These are phyloP conservation scores for Podaxis sp. DNA, from an alignment of 768 basidiomycete species.

Conservation along the genomic window DNA sequence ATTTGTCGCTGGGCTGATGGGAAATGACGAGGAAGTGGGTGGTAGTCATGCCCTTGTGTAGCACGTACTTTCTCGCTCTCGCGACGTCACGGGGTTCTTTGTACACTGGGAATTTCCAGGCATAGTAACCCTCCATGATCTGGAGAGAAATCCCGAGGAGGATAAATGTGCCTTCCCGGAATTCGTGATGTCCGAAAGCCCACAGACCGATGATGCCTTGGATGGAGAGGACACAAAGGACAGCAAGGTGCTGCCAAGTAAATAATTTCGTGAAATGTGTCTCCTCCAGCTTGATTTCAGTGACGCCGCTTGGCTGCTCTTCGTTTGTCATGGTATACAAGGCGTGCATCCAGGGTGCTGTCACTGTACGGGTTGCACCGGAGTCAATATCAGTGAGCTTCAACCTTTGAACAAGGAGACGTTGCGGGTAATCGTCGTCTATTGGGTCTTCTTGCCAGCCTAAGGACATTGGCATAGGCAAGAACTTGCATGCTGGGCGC, in stretches of 20 bases:
- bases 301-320: not conserved
- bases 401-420: not conserved
- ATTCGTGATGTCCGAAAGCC: not conserved
- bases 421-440: constrained; percentile 14
- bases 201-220: constrained; percentile 1
- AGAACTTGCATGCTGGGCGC: constrained; percentile 8
- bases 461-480: constrained; percentile 11
- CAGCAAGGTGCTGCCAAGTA: constrained; percentile 9
- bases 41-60: constrained; percentile 12
- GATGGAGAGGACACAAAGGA: not conserved
- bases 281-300: constrained; percentile 6
- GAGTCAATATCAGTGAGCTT: constrained; percentile 11
- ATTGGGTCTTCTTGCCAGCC: constrained; percentile 12
- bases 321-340: constrained; percentile 5
- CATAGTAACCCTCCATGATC: constrained; percentile 8
- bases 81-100: not conserved
- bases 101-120: constrained; percentile 2
- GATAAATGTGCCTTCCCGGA: not conserved
- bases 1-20: not conserved
- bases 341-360: constrained; percentile 13
- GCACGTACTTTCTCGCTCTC: not conserved
- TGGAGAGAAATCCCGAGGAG: constrained; percentile 4
- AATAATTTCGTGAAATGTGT: constrained; percentile 1
- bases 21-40: constrained; percentile 10
- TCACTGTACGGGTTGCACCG: constrained; percentile 8